These are phyloP conservation scores for Sphaerostilbella broomeana DNA, from an alignment of 2,329 filamentous ascomycete genomes.

Conservation along the genomic window DNA sequence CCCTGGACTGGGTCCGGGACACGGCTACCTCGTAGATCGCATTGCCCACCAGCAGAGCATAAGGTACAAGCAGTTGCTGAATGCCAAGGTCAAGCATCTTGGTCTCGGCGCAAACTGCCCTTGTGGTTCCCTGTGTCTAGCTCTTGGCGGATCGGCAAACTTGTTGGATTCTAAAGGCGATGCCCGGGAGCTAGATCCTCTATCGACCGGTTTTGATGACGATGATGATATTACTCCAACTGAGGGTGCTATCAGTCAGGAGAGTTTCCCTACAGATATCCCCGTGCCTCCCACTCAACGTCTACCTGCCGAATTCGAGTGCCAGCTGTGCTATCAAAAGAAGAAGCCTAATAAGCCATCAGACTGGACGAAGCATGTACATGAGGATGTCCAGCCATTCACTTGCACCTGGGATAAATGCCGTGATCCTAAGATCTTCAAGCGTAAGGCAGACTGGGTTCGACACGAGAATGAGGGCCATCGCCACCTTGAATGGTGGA, in stretches of 20 bases:
- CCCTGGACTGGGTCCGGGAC: slow-evolving; percentile 53
- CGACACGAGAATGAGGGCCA: slow-evolving; percentile 90
- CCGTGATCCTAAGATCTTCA: slow-evolving; percentile 82
- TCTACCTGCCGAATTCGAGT: slow-evolving; percentile 84
- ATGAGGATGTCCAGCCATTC: slow-evolving; percentile 89
- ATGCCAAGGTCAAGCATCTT: slow-evolving; percentile 63
- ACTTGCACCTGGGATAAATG: slow-evolving; percentile 85
- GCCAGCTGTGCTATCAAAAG: slow-evolving; percentile 74
- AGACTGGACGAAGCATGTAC: slow-evolving; percentile 94
- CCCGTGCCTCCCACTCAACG: slow-evolving; percentile 71
- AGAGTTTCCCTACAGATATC: slow-evolving; percentile 74
- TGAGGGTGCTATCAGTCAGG: slow-evolving; percentile 62
- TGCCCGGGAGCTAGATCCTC: slow-evolving; percentile 51
- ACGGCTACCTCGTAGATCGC: slow-evolving; percentile 64
- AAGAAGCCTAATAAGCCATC: slow-evolving; percentile 88
- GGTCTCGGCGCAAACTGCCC: slow-evolving; percentile 55
- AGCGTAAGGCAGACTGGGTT: slow-evolving; percentile 93
- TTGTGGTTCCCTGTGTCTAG: slow-evolving; percentile 57
- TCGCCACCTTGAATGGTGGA: slow-evolving; percentile 86
- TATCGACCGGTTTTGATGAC: slow-evolving; percentile 42
- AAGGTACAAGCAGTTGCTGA: slow-evolving; percentile 72
- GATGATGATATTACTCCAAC: slow-evolving; percentile 61
- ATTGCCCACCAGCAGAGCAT: slow-evolving; percentile 75
- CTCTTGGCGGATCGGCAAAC: slow-evolving; percentile 58
- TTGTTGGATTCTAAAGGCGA: slow-evolving; percentile 55